phyloP scores from a whole-genome alignment of 2,329 filamentous ascomycete genomes.

The Chrysoporthe puriensis region DNA sequence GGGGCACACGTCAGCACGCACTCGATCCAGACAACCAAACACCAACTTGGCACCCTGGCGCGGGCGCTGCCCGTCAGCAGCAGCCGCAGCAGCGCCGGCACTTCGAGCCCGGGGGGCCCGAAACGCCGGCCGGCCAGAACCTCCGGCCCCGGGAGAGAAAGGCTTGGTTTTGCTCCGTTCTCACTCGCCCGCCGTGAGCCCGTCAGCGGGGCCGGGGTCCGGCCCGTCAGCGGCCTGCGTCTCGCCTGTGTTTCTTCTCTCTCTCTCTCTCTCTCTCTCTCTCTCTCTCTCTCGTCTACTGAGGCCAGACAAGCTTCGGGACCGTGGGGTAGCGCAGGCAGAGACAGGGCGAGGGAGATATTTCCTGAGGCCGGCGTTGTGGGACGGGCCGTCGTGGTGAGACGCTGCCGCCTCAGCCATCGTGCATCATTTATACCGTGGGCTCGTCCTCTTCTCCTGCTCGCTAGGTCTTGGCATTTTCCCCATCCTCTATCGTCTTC shows the following conservation, averaged over 20 bases:
- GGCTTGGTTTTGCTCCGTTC: not conserved
- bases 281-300: too few relatives aligned
- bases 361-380: not conserved
- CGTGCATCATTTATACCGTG: not conserved
- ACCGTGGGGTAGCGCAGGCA: too few relatives aligned
- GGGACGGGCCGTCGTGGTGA: not conserved
- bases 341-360: not conserved
- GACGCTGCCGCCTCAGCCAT: too few relatives aligned
- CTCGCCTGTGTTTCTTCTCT: not conserved
- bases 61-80: too few relatives aligned
- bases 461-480: constrained; percentile 5
- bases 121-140: not conserved
- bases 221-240: not conserved
- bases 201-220: not conserved
- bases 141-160: not conserved
- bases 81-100: not conserved
- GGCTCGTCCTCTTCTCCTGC: not conserved
- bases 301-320: too few relatives aligned
- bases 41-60: too few relatives aligned
- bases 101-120: not conserved
- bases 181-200: too few relatives aligned
- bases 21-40: not conserved
- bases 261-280: too few relatives aligned
- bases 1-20: constrained; percentile 11
- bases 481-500: not conserved